A percentile compares a stretch with the other conserved stretches of the same genome.
phyloP scores from a whole-genome alignment of 1,284 basidiomycete genomes.

The Neotropicomus parvogracilis region DNA sequence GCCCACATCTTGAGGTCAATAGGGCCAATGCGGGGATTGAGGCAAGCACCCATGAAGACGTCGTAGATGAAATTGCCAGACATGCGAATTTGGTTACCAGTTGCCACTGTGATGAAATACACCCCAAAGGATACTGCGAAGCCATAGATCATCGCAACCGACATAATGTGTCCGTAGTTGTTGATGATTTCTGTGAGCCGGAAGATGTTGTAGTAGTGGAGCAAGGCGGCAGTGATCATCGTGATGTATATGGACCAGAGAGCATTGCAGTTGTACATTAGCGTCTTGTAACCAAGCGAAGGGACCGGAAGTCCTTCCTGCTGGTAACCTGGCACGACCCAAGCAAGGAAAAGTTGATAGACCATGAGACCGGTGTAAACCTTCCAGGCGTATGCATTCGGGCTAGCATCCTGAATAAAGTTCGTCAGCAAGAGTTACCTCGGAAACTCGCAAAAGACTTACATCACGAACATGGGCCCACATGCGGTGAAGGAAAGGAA shows the following conservation, averaged over 20 bases:
- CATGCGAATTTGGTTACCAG: slow-evolving; percentile 86
- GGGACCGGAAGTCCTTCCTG: slow-evolving; percentile 95
- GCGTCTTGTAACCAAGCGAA: slow-evolving; percentile 86
- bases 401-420: slow-evolving; percentile 75
- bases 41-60: slow-evolving; percentile 92
- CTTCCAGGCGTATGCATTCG: slow-evolving; percentile 83
- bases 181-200: slow-evolving; percentile 94
- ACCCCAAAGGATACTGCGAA: slow-evolving; percentile 78
- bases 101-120: slow-evolving; percentile 74
- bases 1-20: slow-evolving; percentile 99
- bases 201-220: slow-evolving; percentile 85
- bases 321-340: slow-evolving; percentile 86
- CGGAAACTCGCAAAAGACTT: slow-evolving; percentile 26
- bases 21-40: slow-evolving; percentile 92
- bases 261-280: slow-evolving; percentile 97
- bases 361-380: slow-evolving; percentile 88
- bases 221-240: slow-evolving; percentile 68
- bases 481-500: slow-evolving; percentile 82
- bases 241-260: slow-evolving; percentile 86
- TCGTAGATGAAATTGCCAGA: slow-evolving; percentile 93
- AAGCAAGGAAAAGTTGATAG: slow-evolving; percentile 88
- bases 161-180: slow-evolving; percentile 96
- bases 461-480: slow-evolving; percentile 80
- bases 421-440: not conserved
- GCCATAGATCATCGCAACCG: slow-evolving; percentile 90